Conservation (phyloP, 139 green algal species). For the Tetraselmis striata region DNA sequence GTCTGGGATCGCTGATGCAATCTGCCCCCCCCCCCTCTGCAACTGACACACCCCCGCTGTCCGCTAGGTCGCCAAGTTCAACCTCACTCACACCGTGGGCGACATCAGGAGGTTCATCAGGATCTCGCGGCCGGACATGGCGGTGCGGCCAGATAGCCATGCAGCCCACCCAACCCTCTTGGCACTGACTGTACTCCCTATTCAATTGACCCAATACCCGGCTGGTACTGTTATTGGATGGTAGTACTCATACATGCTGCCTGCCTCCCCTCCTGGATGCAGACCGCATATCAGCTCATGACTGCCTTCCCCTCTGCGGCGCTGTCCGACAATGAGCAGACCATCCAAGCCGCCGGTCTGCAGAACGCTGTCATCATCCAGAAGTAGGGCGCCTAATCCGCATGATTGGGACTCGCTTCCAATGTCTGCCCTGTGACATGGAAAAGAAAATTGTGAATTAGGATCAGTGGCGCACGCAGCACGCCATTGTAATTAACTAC, state of each 20-base stretch:
- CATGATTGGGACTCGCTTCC: too few species aligned
- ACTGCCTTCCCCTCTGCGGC: conserved; percentile 61
- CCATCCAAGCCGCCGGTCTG: conserved; percentile 69
- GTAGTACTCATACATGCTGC: not conserved
- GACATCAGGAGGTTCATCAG: conserved; percentile 81
- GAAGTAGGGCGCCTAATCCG: conserved; percentile 25
- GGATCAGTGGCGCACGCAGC: too few species aligned
- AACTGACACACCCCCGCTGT: not conserved
- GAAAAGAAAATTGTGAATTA: too few species aligned
- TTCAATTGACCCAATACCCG: too few species aligned
- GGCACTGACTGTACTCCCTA: too few species aligned
- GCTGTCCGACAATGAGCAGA: conserved; percentile 57
- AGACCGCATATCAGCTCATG: conserved; percentile 46
- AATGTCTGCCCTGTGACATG: too few species aligned
- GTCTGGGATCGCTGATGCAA: too few species aligned
- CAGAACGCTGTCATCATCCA: conserved; percentile 81
- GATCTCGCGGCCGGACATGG: conserved; percentile 51
- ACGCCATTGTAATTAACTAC: too few species aligned
- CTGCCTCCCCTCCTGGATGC: too few species aligned
- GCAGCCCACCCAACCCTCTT: too few species aligned
- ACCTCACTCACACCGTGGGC: conserved; percentile 65
- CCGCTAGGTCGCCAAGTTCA: conserved; percentile 66
- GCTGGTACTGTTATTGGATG: too few species aligned
- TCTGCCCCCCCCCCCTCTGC: not conserved
- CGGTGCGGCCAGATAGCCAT: too few species aligned